phyloP scores from a whole-genome alignment of 108 stramenopile species.

The Nitzschia sp. region DNA sequence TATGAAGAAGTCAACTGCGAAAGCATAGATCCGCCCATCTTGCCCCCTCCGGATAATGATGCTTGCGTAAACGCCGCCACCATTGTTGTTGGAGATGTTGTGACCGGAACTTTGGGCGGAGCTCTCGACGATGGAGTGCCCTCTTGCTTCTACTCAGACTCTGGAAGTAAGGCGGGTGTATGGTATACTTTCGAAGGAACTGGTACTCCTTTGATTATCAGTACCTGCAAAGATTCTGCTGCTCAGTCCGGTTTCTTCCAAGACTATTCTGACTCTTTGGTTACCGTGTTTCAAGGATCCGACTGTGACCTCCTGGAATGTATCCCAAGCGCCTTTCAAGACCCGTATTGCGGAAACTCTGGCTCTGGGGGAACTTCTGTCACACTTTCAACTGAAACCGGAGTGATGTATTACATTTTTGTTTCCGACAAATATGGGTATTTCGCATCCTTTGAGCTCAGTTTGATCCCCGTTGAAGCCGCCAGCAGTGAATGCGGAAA shows the following conservation, averaged over 20 bases:
- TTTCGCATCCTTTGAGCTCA: background rate
- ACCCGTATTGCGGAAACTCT: background rate
- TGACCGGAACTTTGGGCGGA: background rate
- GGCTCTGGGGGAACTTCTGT: background rate
- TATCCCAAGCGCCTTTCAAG: background rate
- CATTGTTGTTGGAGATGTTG: background rate
- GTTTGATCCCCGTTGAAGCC: background rate
- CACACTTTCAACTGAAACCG: background rate
- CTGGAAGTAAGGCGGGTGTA: background rate
- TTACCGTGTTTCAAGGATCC: background rate
- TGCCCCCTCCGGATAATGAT: slow-evolving; percentile 7
- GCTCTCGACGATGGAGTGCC: background rate
- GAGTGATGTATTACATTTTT: slow-evolving; percentile 5
- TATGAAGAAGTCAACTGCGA: background rate
- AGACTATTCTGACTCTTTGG: background rate
- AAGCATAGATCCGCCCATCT: background rate
- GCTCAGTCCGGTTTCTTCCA: background rate
- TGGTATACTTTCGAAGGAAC: slow-evolving; percentile 20
- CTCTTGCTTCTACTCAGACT: background rate
- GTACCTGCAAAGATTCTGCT: background rate
- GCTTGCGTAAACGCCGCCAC: background rate
- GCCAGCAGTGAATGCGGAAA: background rate
- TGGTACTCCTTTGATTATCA: slow-evolving; percentile 5
- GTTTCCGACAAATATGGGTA: background rate
- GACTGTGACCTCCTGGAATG: background rate